Evolutionary conservation across 2,329 filamentous ascomycete genomes (phyloP).

Genomic region (Xylaria hypoxylon): DNA sequence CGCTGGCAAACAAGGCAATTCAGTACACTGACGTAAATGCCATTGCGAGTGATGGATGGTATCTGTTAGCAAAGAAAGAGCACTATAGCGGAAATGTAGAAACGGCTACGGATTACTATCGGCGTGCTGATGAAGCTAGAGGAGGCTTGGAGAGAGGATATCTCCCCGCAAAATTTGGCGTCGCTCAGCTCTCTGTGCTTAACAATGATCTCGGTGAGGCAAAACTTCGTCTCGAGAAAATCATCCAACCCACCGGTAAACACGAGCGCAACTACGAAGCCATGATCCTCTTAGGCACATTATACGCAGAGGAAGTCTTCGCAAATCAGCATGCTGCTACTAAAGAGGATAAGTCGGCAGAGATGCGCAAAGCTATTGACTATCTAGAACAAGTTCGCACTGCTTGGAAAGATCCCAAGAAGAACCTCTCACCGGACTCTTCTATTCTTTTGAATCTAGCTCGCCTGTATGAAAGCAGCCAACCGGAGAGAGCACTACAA

Average conservation of each 20-base stretch:
- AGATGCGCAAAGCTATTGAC: conserved; percentile 86
- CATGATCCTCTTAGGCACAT: conserved; percentile 88
- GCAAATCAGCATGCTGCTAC: conserved; percentile 75
- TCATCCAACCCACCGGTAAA: conserved; percentile 84
- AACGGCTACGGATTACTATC: conserved; percentile 87
- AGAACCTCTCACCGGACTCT: conserved; percentile 81
- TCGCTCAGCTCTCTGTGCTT: conserved; percentile 87
- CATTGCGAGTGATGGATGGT: conserved; percentile 98
- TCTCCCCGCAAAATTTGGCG: conserved; percentile 93
- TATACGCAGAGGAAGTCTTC: conserved; percentile 96
- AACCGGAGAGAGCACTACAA: conserved; percentile 90
- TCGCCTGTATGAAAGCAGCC: conserved; percentile 85
- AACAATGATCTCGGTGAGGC: conserved; percentile 89
- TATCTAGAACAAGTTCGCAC: conserved; percentile 86
- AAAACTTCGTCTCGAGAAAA: conserved; percentile 93
- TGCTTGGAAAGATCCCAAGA: conserved; percentile 94
- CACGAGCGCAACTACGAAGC: conserved; percentile 75
- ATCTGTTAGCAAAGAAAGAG: conserved; percentile 89
- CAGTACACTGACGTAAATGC: conserved; percentile 96
- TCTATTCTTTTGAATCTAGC: conserved; percentile 92
- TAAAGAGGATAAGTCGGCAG: conserved; percentile 87
- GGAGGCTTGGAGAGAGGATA: conserved; percentile 92
- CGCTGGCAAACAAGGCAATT: conserved; percentile 90
- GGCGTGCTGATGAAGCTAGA: conserved; percentile 88
- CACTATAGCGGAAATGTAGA: conserved; percentile 82